phyloP scores from a whole-genome alignment of 2,329 filamentous ascomycete genomes.

The Aotearoamyces nothofagi region DNA sequence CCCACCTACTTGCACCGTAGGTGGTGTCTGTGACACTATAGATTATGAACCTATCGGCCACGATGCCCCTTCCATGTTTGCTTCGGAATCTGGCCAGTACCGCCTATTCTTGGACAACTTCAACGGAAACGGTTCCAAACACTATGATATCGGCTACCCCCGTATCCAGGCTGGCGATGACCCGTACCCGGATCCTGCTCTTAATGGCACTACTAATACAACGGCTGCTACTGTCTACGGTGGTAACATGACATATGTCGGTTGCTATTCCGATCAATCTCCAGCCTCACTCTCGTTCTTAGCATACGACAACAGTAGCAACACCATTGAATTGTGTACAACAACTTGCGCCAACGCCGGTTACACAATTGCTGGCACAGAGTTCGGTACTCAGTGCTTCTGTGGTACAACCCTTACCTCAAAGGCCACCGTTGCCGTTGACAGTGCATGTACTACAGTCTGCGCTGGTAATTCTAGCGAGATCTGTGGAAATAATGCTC shows the following conservation, averaged over 20 bases:
- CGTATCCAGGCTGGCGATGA: slow-evolving; percentile 19
- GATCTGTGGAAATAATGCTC: slow-evolving; percentile 14
- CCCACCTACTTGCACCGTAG: slow-evolving; percentile 13
- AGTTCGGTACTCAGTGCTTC: slow-evolving; percentile 18
- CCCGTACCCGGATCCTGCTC: slow-evolving; percentile 18
- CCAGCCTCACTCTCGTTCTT: slow-evolving; percentile 2
- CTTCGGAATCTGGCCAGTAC: slow-evolving; percentile 18
- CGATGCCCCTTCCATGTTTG: slow-evolving; percentile 21
- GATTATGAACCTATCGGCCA: slow-evolving; percentile 20
- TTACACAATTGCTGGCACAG: slow-evolving; percentile 21
- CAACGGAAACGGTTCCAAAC: slow-evolving; percentile 17
- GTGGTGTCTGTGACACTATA: slow-evolving; percentile 19
- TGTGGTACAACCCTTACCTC: slow-evolving; percentile 16
- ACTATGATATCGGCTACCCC: slow-evolving; percentile 22
- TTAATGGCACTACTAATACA: not conserved
- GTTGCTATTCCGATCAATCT: slow-evolving; percentile 23
- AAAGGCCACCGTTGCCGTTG: not conserved
- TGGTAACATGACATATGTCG: slow-evolving; percentile 21
- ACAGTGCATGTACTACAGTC: not conserved
- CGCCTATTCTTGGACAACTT: slow-evolving; percentile 24
- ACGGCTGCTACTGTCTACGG: not conserved
- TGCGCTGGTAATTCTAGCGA: slow-evolving; percentile 8
- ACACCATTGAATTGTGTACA: slow-evolving; percentile 19
- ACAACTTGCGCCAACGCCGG: slow-evolving; percentile 16
- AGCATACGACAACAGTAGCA: not conserved